A percentile compares a stretch with the other conserved stretches of the same genome.
phyloP scores from a whole-genome alignment of 2,329 filamentous ascomycete genomes.

The Colletotrichum sansevieriae region DNA sequence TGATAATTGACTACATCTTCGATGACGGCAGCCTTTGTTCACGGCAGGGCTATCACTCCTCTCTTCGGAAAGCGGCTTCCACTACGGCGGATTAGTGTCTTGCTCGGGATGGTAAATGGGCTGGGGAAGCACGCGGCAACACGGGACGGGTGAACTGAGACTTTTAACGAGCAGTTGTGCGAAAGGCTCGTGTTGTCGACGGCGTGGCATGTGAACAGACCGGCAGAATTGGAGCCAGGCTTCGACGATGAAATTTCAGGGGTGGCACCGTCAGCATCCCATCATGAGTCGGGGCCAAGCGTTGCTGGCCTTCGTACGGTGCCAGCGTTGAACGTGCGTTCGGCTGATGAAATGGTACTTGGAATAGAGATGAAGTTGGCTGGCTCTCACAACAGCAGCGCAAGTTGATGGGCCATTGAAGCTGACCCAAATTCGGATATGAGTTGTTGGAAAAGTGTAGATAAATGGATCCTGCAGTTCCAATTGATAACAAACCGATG shows the following conservation, averaged over 20 bases:
- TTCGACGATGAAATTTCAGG: not conserved
- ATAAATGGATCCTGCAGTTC: too few relatives aligned
- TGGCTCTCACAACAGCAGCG: too few relatives aligned
- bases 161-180: not conserved
- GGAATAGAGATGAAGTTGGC: too few relatives aligned
- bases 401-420: too few relatives aligned
- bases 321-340: too few relatives aligned
- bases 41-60: constrained; percentile 1
- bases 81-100: not conserved
- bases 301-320: too few relatives aligned
- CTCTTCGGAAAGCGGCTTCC: not conserved
- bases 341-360: too few relatives aligned
- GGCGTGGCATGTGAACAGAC: not conserved
- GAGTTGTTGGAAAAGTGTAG: too few relatives aligned
- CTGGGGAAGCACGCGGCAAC: constrained; percentile 9
- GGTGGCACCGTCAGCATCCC: not conserved
- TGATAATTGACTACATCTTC: not conserved
- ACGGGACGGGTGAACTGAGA: not conserved
- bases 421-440: too few relatives aligned
- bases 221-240: not conserved
- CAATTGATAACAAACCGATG: too few relatives aligned
- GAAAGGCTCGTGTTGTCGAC: not conserved
- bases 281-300: not conserved
- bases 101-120: not conserved
- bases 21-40: not conserved